Conservation (phyloP, 2,329 filamentous ascomycete genomes). For the Alternaria arborescens region DNA sequence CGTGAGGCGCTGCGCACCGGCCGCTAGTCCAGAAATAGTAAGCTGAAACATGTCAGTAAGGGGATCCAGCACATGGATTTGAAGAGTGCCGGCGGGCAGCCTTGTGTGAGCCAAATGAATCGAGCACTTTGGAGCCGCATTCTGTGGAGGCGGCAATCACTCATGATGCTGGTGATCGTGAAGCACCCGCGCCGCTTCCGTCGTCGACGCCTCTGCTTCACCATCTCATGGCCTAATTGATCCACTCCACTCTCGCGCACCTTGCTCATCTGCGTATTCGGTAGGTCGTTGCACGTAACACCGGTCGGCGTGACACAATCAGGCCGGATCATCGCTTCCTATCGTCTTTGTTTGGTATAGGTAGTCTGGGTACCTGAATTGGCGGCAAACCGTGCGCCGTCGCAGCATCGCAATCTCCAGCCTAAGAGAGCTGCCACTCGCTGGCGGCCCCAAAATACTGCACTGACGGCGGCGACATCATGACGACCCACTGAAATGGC, state of each 20-base stretch:
- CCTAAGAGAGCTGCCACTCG: background rate
- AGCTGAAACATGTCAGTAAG: constrained; percentile 47
- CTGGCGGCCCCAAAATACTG: constrained; percentile 1
- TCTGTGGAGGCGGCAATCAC: constrained; percentile 7
- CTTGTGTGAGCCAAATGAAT: constrained; percentile 5
- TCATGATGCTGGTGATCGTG: constrained; percentile 2
- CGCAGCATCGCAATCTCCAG: constrained; percentile 15
- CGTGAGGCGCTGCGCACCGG: constrained; percentile 22
- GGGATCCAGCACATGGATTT: constrained; percentile 21
- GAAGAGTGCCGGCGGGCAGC: constrained; percentile 19
- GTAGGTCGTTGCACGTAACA: constrained; percentile 9
- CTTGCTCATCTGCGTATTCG: constrained; percentile 7
- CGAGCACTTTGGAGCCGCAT: constrained; percentile 1
- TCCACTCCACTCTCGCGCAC: constrained; percentile 15
- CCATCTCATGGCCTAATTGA: background rate
- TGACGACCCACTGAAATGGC: constrained; percentile 8
- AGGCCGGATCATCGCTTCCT: constrained; percentile 12
- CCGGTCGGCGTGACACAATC: constrained; percentile 10
- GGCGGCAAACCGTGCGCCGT: constrained; percentile 9
- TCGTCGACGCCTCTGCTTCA: constrained; percentile 2
- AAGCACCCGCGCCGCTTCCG: constrained; percentile 16
- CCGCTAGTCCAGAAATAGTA: constrained; percentile 36
- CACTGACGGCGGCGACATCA: constrained; percentile 4
- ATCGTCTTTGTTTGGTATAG: constrained; percentile 5
- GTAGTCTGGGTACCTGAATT: constrained; percentile 5